Base-by-base conservation (phyloP, 1,284 basidiomycete species). In the Caloboletus firmus region DNA sequence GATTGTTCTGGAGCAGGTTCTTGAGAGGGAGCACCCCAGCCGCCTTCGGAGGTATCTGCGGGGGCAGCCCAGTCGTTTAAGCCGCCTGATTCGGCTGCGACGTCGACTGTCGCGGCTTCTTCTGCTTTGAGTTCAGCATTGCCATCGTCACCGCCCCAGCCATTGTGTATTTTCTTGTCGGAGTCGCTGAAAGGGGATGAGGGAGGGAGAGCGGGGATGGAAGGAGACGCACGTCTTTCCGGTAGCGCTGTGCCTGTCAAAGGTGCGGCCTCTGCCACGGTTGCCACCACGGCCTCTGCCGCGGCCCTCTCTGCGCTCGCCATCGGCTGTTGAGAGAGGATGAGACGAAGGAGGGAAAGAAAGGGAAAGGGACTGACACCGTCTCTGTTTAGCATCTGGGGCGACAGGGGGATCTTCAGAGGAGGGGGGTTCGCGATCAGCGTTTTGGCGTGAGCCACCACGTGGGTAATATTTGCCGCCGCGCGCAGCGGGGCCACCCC, bases 141-240 rank as follows among this genome's bases (percentile, higher is more conserved):
- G 65, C 87, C 91, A 66, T 95, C 91, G 64, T 93, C 90, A 56
- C 89, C 91, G 60, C 93, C 93, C 93, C 93, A 97, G 60, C 87
- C 89, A 71, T 93, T 90, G 72, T 91, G 87, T 63, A 95, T 75
- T 78, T 91, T 91, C 83, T 97, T 97, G 64, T 93, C 89, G 42
- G 90, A 87, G 75, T 97, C 94, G 71, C 88, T 92, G 47, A 13
- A 47, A 45, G 46, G 31, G 57, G 45, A 45, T 49, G 39, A 48
- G 46, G 40, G 37, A 39, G 28, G 37, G 42, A 28, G 26, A 15
- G 31, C 18, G 32, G 3, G 20, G 11, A n/a, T 3, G 11, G 35
- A 37, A 76, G 80, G 58, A n/a, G 35, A 78, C 85, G 57, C 64
- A 88, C 87, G 77, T 84, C 75, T 84, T 90, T 72, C 88, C 91